Conservation (phyloP, 2,329 filamentous ascomycete species). For the Trichoderma citrinoviride region DNA sequence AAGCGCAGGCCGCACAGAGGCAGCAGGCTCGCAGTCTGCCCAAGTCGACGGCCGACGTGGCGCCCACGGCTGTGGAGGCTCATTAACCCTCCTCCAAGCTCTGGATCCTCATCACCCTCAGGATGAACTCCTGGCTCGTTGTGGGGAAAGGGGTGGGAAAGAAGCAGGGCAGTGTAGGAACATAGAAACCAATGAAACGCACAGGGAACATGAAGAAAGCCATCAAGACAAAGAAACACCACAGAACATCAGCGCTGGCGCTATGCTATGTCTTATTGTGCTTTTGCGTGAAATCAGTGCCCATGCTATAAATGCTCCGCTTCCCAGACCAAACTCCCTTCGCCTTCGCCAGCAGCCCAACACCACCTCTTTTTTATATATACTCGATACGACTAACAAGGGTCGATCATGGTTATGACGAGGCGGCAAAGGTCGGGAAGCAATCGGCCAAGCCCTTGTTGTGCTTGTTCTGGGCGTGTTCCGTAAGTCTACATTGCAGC, state of each 20-base stretch:
- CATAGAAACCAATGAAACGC: neutral
- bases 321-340: conserved; percentile 21
- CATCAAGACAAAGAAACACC: neutral
- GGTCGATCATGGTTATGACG: neutral
- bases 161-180: neutral
- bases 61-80: conserved; percentile 33
- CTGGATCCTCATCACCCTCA: neutral
- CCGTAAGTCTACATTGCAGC: conserved; percentile 52
- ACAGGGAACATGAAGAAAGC: neutral
- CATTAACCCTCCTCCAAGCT: conserved; percentile 28
- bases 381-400: neutral
- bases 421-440: conserved; percentile 54
- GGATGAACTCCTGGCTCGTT: neutral
- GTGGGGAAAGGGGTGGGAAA: neutral
- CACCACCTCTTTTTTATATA: neutral
- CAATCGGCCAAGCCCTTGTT: conserved; percentile 68
- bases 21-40: conserved; percentile 24
- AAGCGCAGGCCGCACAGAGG: conserved; percentile 42
- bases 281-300: conserved; percentile 6
- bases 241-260: neutral
- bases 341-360: conserved; percentile 7
- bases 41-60: conserved; percentile 20
- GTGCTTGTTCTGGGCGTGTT: conserved; percentile 76
- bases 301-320: conserved; percentile 20
- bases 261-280: conserved; percentile 13